Conservation (phyloP, 345 rosid genomes). For the Citrus sp. region DNA sequence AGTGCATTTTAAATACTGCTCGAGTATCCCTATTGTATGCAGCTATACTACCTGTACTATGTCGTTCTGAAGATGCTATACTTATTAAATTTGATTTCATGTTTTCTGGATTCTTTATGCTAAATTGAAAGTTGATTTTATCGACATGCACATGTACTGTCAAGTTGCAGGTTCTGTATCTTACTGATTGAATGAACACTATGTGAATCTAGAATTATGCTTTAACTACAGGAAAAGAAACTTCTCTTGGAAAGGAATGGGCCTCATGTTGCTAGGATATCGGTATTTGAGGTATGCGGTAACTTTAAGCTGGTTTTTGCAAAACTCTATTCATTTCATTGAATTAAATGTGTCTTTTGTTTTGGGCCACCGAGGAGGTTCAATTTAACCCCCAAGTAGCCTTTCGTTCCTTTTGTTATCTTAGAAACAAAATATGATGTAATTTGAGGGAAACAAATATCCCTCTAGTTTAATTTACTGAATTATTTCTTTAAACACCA, state of each 20-base stretch:
- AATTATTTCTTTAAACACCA: not conserved
- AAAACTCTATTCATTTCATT: not conserved
- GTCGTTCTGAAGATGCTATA: not conserved
- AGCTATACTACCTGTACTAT: not conserved
- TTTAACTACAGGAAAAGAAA: conserved; percentile 71
- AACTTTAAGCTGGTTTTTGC: not conserved
- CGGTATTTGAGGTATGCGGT: conserved; percentile 70
- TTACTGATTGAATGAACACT: not conserved
- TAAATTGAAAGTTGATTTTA: not conserved
- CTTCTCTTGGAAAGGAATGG: conserved; percentile 83
- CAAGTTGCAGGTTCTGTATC: not conserved
- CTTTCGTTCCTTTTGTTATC: too few relatives aligned
- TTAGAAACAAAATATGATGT: not conserved
- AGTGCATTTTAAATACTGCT: not conserved
- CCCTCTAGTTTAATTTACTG: not conserved
- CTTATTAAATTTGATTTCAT: not conserved
- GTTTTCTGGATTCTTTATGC: not conserved
- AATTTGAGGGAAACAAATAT: not conserved
- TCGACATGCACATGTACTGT: not conserved
- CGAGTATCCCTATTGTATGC: not conserved
- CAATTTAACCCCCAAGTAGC: not conserved
- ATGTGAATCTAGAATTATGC: not conserved
- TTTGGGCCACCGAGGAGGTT: not conserved
- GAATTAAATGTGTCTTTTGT: not conserved
- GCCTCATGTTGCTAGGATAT: conserved; percentile 77